phyloP scores from a whole-genome alignment of 345 rosid genomes.

The Camelina laxa region DNA sequence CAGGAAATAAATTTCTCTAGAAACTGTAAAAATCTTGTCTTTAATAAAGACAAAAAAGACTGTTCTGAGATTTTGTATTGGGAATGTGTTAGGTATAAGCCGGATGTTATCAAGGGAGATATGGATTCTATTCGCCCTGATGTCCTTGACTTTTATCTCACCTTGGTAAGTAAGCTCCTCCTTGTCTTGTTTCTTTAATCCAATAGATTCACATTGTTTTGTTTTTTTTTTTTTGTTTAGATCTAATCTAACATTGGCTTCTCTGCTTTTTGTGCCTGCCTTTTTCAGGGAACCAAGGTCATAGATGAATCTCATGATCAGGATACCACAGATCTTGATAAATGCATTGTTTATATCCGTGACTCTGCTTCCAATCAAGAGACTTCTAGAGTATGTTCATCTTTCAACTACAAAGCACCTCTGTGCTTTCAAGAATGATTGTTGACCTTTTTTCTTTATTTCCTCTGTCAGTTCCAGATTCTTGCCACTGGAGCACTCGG shows the following conservation, averaged over 20 bases:
- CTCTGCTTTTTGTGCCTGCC: conserved; percentile 7
- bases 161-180: conserved; percentile 49
- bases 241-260: background rate
- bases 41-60: no score
- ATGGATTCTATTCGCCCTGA: conserved; percentile 85
- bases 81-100: conserved; percentile 59
- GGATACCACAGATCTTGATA: conserved; percentile 95
- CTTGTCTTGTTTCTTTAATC: background rate
- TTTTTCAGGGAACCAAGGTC: conserved; percentile 77
- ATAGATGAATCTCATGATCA: conserved; percentile 86
- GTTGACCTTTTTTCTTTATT: no score
- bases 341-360: conserved; percentile 65
- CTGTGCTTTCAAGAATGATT: no score
- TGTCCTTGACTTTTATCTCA: conserved; percentile 65
- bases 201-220: background rate
- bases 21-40: no score
- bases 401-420: background rate
- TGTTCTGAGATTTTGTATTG: conserved; percentile 2
- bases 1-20: no score
- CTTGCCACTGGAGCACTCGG: conserved; percentile 97
- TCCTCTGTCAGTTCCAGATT: conserved; percentile 63
- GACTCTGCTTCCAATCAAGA: conserved; percentile 54
- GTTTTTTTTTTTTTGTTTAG: background rate
- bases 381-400: conserved; percentile 57
- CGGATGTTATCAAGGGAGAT: conserved; percentile 90